A percentile compares a stretch with the other conserved stretches of the same genome.
phyloP scores from a whole-genome alignment of 1,139 yeast genomes.

The Geotrichum cucujoidarum region DNA sequence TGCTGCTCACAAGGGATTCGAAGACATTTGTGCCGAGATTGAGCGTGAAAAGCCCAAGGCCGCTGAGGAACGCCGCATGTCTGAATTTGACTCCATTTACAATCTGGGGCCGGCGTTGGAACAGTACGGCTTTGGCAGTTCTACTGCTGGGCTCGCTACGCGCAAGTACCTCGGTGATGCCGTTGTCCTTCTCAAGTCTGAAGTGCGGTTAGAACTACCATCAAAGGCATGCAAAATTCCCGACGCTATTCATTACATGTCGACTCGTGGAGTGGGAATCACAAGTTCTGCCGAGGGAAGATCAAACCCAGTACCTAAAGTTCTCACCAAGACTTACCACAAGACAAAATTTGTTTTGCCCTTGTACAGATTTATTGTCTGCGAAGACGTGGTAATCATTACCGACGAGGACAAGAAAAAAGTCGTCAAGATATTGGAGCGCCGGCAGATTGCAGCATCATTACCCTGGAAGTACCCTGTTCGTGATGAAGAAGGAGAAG shows the following conservation, averaged over 20 bases:
- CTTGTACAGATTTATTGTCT: constrained; percentile 16
- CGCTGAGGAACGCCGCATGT: constrained; percentile 14
- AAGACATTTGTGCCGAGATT: constrained; percentile 15
- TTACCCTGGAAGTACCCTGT: constrained; percentile 19
- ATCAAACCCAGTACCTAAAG: constrained; percentile 17
- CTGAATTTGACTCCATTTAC: constrained; percentile 17
- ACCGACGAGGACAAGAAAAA: constrained; percentile 19
- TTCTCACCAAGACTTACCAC: constrained; percentile 9
- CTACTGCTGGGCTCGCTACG: not conserved
- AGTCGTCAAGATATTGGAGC: constrained; percentile 12
- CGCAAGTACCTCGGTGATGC: constrained; percentile 19
- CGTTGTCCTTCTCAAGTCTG: constrained; percentile 13
- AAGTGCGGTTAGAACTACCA: constrained; percentile 14
- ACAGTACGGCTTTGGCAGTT: not conserved
- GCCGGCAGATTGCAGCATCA: constrained; percentile 12
- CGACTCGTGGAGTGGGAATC: not conserved
- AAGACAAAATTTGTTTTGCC: constrained; percentile 13
- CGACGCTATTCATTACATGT: constrained; percentile 17
- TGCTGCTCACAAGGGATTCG: constrained; percentile 6
- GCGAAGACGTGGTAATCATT: constrained; percentile 16
- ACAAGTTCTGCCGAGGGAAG: not conserved
- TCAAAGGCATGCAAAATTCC: constrained; percentile 8
- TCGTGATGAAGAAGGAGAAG: constrained; percentile 7
- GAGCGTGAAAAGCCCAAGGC: constrained; percentile 17
- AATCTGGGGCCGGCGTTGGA: not conserved